Percentiles rank a stretch among this genome's conserved stretches.
These are phyloP conservation scores for Syzygium grande DNA, from an alignment of 345 rosid species.

Conservation along the genomic window DNA sequence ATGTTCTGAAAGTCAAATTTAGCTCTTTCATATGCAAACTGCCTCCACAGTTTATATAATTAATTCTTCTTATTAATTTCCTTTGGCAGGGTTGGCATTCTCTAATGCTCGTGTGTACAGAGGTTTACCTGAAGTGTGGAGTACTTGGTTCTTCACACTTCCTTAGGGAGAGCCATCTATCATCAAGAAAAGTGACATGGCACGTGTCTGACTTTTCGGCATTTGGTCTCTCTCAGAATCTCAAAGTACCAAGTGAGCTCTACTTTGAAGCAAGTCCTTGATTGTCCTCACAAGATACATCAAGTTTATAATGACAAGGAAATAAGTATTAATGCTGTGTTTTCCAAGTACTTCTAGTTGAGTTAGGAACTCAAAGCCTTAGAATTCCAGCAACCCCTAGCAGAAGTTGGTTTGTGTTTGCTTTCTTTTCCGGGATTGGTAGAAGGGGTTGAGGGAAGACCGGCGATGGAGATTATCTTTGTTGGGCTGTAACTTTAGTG, in stretches of 20 bases:
- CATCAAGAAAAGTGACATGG: no score
- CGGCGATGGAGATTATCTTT: not conserved
- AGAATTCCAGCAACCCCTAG: not conserved
- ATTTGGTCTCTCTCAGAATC: not conserved
- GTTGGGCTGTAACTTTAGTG: not conserved
- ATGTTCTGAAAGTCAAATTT: no score
- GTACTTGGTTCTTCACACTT: no score
- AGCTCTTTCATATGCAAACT: no score
- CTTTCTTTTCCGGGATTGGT: not conserved
- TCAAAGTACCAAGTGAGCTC: slow-evolving; percentile 2
- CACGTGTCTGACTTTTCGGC: no score
- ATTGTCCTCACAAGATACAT: not conserved
- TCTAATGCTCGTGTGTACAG: no score
- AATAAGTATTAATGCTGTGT: not conserved
- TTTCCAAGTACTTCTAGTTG: not conserved
- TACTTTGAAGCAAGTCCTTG: not conserved
- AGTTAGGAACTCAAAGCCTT: not conserved
- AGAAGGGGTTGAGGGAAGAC: not conserved
- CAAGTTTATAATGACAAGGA: not conserved
- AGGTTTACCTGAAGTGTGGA: no score
- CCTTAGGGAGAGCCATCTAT: no score
- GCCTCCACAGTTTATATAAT: no score
- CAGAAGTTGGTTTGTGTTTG: not conserved
- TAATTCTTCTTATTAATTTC: no score
- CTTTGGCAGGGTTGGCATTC: no score